These are phyloP conservation scores for Boeremia exigua DNA, from an alignment of 2,329 filamentous ascomycete species.

Conservation along the genomic window DNA sequence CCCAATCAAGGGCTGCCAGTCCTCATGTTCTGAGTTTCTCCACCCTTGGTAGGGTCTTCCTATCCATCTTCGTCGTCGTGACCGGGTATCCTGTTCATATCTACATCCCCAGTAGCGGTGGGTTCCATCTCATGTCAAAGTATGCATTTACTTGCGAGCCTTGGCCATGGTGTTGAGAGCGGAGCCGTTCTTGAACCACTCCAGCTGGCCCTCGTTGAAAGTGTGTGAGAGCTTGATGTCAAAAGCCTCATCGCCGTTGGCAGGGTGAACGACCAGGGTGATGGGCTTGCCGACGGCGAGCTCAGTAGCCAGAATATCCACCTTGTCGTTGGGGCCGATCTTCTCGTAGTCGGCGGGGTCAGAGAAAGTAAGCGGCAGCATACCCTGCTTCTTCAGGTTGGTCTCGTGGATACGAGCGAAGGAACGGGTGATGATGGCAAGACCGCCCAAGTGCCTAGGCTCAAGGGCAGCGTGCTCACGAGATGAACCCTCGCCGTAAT, in stretches of 20 bases:
- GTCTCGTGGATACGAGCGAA: conserved; percentile 99
- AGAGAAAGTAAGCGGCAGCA: conserved; percentile 96
- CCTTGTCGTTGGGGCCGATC: conserved; percentile 89
- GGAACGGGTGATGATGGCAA: conserved; percentile 92
- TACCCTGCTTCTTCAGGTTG: conserved; percentile 99
- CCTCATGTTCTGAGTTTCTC: conserved; percentile 26
- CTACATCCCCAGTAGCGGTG: conserved; percentile 42
- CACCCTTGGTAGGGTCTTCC: conserved; percentile 26
- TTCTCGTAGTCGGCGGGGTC: conserved; percentile 98
- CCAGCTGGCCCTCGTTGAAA: conserved; percentile 96
- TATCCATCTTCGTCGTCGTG: conserved; percentile 26
- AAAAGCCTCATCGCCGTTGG: conserved; percentile 76
- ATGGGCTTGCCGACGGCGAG: conserved; percentile 91
- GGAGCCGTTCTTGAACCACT: conserved; percentile 99
- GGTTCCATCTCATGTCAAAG: conserved; percentile 11
- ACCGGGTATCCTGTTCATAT: conserved; percentile 36
- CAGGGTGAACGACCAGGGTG: conserved; percentile 89
- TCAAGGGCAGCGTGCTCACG: conserved; percentile 98
- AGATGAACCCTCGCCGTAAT: conserved; percentile 97
- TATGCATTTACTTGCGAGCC: conserved; percentile 44
- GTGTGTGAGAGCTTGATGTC: conserved; percentile 89
- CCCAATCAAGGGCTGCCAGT: conserved; percentile 23
- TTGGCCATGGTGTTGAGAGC: conserved; percentile 99
- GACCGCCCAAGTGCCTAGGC: conserved; percentile 93
- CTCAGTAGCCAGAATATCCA: conserved; percentile 88